Evolutionary conservation across 1,284 basidiomycete genomes (phyloP).

Genomic region (Malassezia pachydermatis): DNA sequence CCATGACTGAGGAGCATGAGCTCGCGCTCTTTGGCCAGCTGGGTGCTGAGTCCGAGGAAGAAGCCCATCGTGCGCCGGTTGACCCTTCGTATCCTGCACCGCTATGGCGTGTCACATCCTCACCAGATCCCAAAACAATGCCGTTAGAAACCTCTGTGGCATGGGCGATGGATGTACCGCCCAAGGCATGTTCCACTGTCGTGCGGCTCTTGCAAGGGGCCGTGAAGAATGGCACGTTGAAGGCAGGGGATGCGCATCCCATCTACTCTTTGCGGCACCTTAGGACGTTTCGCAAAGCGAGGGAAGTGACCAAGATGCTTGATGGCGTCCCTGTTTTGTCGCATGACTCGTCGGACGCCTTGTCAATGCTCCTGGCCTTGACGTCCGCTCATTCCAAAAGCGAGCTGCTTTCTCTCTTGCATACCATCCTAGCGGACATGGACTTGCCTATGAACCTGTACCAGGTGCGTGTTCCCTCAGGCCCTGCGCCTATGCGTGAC

Average conservation of each 20-base stretch:
- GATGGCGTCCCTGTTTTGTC: no score
- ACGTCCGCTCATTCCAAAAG: constrained; percentile 12
- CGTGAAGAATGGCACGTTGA: constrained; percentile 15
- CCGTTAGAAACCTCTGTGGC: constrained; percentile 55
- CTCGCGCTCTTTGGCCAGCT: constrained; percentile 5
- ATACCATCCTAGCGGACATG: not conserved
- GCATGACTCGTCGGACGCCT: not conserved
- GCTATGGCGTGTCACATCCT: constrained; percentile 46
- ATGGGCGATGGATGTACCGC: constrained; percentile 74
- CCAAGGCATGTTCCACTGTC: constrained; percentile 20
- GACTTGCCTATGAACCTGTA: constrained; percentile 33
- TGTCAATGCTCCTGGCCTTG: constrained; percentile 24
- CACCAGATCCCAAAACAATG: constrained; percentile 46
- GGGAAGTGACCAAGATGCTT: not conserved
- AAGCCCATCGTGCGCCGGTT: not conserved
- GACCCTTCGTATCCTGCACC: constrained; percentile 20
- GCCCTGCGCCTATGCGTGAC: constrained; percentile 60
- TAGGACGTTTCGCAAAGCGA: constrained; percentile 26
- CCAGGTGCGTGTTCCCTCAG: constrained; percentile 58
- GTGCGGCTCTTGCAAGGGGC: constrained; percentile 19
- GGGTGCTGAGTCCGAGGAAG: not conserved
- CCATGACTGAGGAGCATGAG: constrained; percentile 6
- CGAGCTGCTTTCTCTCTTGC: constrained; percentile 18
- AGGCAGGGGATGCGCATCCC: constrained; percentile 24
- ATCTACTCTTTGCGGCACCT: constrained; percentile 27